phyloP scores from a whole-genome alignment of 768 basidiomycete genomes.

The Xerocomellus amylosporus region DNA sequence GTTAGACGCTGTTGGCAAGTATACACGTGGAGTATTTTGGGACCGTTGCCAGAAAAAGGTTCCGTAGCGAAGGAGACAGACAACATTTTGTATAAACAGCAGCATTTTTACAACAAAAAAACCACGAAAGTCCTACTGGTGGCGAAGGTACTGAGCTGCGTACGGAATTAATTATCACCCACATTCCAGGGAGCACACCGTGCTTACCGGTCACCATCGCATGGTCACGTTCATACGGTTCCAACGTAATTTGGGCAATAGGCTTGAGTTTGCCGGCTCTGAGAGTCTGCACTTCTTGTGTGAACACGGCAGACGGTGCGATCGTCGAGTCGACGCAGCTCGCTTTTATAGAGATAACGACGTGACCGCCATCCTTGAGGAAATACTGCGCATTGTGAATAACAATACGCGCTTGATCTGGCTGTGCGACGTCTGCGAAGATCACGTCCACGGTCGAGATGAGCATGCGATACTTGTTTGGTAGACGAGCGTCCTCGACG shows the following conservation, averaged over 20 bases:
- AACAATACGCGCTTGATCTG: slow-evolving; percentile 98
- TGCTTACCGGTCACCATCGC: slow-evolving; percentile 81
- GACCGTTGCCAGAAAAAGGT: neutral
- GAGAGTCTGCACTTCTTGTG: slow-evolving; percentile 78
- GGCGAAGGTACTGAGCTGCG: slow-evolving; percentile 48
- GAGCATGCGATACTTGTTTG: slow-evolving; percentile 97
- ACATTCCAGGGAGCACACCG: neutral
- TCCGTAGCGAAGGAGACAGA: slow-evolving; percentile 4
- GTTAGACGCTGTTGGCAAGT: neutral
- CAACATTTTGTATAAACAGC: slow-evolving; percentile 19
- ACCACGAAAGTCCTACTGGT: slow-evolving; percentile 28
- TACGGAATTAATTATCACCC: neutral
- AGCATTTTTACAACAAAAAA: slow-evolving; percentile 8
- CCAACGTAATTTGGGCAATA: slow-evolving; percentile 91
- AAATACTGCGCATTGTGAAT: slow-evolving; percentile 91
- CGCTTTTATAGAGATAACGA: slow-evolving; percentile 97
- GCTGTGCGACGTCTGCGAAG: slow-evolving; percentile 98
- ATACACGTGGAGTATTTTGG: slow-evolving; percentile 10
- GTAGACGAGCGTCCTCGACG: slow-evolving; percentile 94
- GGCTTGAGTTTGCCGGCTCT: slow-evolving; percentile 84
- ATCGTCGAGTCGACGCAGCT: slow-evolving; percentile 98
- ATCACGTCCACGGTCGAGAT: slow-evolving; percentile 94
- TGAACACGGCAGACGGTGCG: slow-evolving; percentile 86
- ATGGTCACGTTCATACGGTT: slow-evolving; percentile 89
- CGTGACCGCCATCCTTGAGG: slow-evolving; percentile 90